These are phyloP conservation scores for Bretziella fagacearum DNA, from an alignment of 2,329 filamentous ascomycete genomes.

Conservation along the genomic window DNA sequence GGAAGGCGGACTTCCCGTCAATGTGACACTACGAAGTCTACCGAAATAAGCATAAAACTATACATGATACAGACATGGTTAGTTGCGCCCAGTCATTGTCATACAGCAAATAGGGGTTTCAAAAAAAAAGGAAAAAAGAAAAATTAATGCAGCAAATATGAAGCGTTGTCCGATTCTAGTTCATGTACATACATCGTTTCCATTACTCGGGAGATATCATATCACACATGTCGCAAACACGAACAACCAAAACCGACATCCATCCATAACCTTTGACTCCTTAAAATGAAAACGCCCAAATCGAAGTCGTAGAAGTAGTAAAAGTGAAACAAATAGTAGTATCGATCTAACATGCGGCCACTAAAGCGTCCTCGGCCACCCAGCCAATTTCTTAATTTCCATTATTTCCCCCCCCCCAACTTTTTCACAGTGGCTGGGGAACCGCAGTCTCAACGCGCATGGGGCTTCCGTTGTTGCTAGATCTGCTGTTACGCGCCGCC, in stretches of 20 bases:
- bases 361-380: neutral
- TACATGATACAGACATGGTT: no score
- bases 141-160: no score
- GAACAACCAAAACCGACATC: neutral
- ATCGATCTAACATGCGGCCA: neutral
- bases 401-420: no score
- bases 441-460: slow-evolving; percentile 9
- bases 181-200: neutral
- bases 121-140: no score
- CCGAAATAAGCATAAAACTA: no score
- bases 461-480: slow-evolving; percentile 10
- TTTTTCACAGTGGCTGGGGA: no score
- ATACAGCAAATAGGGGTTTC: no score
- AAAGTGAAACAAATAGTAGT: neutral
- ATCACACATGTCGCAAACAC: neutral
- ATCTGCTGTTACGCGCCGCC: neutral
- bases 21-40: neutral
- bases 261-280: neutral
- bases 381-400: no score
- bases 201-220: neutral
- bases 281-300: neutral
- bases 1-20: slow-evolving; percentile 37
- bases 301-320: neutral
- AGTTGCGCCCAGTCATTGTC: no score
- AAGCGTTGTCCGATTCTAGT: neutral